A percentile compares a stretch with the other conserved stretches of the same genome.
phyloP scores from a whole-genome alignment of 148 eudicot species.

The Vaccinium corymbosum region DNA sequence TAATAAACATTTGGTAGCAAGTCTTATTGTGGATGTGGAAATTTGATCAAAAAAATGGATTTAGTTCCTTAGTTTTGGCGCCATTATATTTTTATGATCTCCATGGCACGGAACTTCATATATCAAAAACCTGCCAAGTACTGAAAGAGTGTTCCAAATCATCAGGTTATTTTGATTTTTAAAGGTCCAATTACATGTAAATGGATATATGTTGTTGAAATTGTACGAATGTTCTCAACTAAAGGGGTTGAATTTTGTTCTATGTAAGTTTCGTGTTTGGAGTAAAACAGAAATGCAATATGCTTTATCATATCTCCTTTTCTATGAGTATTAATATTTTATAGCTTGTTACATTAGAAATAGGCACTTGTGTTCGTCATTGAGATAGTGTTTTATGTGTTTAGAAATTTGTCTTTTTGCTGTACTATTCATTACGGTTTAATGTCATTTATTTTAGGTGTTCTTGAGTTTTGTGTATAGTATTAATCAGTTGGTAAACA shows the following conservation, averaged over 20 bases:
- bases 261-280: neutral
- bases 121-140: neutral
- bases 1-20: conserved; percentile 5
- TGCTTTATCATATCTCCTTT: neutral
- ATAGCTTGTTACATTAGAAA: too few species aligned
- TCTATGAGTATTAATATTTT: too few species aligned
- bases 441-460: too few species aligned
- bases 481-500: neutral
- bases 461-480: too few species aligned
- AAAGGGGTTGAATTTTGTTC: neutral
- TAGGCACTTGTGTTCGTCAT: too few species aligned
- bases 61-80: neutral
- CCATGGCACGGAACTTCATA: neutral
- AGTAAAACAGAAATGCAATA: neutral
- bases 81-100: neutral
- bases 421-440: too few species aligned
- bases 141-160: neutral
- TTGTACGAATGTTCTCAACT: neutral
- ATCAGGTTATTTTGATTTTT: neutral
- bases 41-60: neutral
- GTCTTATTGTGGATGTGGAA: neutral
- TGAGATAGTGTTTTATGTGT: too few species aligned
- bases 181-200: neutral
- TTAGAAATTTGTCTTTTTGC: too few species aligned
- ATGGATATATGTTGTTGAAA: neutral